Conservation (phyloP, 768 basidiomycete species). For the Lactarius hengduanensis region DNA sequence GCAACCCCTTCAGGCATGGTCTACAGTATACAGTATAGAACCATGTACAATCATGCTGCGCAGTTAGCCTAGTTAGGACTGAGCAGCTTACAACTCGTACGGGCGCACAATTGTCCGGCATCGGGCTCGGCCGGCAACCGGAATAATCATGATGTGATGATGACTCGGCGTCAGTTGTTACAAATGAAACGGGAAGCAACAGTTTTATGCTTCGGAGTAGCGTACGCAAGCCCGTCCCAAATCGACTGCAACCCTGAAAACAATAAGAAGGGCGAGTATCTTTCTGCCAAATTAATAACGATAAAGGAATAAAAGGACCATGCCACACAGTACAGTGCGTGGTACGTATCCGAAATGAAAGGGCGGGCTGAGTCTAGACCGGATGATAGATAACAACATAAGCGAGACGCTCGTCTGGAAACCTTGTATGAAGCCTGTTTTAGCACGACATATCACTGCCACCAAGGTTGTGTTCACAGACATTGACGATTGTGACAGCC, state of each 20-base stretch:
- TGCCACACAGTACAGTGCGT: neutral
- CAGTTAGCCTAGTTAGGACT: neutral
- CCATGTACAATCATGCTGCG: neutral
- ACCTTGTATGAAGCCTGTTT: neutral
- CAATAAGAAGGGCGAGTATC: neutral
- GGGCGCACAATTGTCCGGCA: neutral
- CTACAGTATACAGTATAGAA: too few species aligned
- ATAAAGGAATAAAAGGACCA: neutral
- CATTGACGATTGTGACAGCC: neutral
- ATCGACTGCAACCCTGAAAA: neutral
- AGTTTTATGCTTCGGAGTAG: neutral
- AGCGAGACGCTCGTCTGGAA: neutral
- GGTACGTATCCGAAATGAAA: neutral
- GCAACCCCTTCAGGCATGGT: neutral
- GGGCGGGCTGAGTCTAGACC: neutral
- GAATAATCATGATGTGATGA: neutral
- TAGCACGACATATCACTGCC: neutral
- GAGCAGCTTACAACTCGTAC: neutral
- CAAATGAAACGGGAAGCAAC: neutral
- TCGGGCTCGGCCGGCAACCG: neutral
- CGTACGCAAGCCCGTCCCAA: neutral
- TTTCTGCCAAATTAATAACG: neutral
- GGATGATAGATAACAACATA: neutral
- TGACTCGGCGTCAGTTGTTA: neutral
- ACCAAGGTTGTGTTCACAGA: neutral